Conservation (phyloP, 2,329 filamentous ascomycete species). For the Verticillium klebahnii region DNA sequence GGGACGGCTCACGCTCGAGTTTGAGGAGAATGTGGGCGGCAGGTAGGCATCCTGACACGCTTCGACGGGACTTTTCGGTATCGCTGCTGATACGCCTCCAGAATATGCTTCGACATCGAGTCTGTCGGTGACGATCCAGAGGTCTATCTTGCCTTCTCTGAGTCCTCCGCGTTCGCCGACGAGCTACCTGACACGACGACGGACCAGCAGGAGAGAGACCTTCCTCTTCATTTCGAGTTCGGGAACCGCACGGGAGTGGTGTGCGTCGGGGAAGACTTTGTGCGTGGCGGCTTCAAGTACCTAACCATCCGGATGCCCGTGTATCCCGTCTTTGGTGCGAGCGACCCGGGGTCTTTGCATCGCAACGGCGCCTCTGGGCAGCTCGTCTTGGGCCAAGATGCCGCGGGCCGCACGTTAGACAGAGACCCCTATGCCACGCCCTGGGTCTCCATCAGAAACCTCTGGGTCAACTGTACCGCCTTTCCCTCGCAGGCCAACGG, state of each 20-base stretch:
- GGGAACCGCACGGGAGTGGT: slow-evolving; percentile 21
- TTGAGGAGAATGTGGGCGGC: slow-evolving; percentile 34
- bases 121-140: slow-evolving; percentile 21
- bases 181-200: slow-evolving; percentile 17
- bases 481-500: slow-evolving; percentile 41
- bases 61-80: too few relatives aligned
- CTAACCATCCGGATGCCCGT: slow-evolving; percentile 34
- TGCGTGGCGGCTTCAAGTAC: slow-evolving; percentile 40
- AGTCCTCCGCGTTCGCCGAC: slow-evolving; percentile 15
- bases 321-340: slow-evolving; percentile 16
- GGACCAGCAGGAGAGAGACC: slow-evolving; percentile 16
- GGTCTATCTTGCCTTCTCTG: slow-evolving; percentile 16
- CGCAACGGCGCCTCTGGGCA: slow-evolving; percentile 5
- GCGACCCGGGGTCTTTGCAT: slow-evolving; percentile 5
- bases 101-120: slow-evolving; percentile 28
- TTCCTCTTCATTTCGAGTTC: slow-evolving; percentile 21
- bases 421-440: slow-evolving; percentile 16
- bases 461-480: slow-evolving; percentile 35
- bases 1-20: slow-evolving; percentile 31
- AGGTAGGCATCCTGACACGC: slow-evolving; percentile 20
- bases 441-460: slow-evolving; percentile 23
- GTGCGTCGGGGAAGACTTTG: slow-evolving; percentile 22
- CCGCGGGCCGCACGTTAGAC: slow-evolving; percentile 1
- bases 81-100: slow-evolving; percentile 6
- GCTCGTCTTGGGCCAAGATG: slow-evolving; percentile 7